Evolutionary conservation across 345 rosid genomes (phyloP), one percentile per base, ranked within the genome.

Genomic region (Erodium maritimum): DNA sequence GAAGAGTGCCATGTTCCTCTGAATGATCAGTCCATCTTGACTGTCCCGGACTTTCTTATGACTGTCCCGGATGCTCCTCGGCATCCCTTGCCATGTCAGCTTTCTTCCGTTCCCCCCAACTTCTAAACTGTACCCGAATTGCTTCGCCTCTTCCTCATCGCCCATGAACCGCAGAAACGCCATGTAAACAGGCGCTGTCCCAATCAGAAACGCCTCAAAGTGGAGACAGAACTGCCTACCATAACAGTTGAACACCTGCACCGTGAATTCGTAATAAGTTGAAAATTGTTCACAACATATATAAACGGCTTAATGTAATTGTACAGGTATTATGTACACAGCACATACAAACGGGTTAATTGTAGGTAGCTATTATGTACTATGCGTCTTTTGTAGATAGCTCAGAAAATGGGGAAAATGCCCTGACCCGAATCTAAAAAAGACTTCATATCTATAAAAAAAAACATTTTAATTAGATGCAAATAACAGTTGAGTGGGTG

Each of bases 111-210:
- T 73, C 23, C 80, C 81, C 1, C 86, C 82, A 0, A 81, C 86
- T 63, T 81, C 86, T 2, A 81, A 60, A 55, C 77, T 78, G 79
- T 81, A 81, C 59, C 82, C 69, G 29, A 73, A 81, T 42, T 75
- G 72, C 66, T 68, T 62, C 16, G 82, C 79, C 51, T 78, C 82
- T 0, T 75, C 77, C 21, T 78, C 82, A 4, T 60, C 68, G 8
- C 86, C 86, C 86, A 81, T 81, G 74, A 81, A 81, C 48, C 80
- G 75, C 52, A 81, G 69, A 67, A 78, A 78, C 23, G 82, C 82
- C 80, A 81, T 80, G 80, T 77, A 80, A 54, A 80, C 79, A 1
- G 85, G 82, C 10, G 81, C 79, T 53, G 16, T 66, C 16, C 80
- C 86, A 0, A 78, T 69, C 17, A 60, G 79, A 62, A 75, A 78